These are phyloP conservation scores for Lactarius psammicola DNA, from an alignment of 768 basidiomycete genomes.

Conservation along the genomic window DNA sequence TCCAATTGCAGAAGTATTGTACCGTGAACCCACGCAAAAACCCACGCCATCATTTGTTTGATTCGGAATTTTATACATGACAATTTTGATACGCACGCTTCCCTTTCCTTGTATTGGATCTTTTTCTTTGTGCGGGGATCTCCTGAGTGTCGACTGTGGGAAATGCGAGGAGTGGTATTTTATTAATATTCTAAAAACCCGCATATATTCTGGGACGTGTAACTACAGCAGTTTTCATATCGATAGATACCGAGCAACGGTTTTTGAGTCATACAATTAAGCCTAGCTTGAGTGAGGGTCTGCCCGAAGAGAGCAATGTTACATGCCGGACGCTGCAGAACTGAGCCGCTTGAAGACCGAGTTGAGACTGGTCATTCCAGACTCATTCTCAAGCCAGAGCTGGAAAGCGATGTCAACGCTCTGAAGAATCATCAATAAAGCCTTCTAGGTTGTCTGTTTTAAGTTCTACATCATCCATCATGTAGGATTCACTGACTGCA, in stretches of 20 bases:
- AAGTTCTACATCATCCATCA: too few relatives aligned
- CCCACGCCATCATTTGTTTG: neutral
- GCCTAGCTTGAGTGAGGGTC: slow-evolving; percentile 66
- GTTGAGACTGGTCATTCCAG: slow-evolving; percentile 31
- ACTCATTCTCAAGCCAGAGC: slow-evolving; percentile 39
- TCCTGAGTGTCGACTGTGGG: neutral
- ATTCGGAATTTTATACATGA: neutral
- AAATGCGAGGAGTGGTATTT: neutral
- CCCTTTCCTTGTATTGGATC: neutral
- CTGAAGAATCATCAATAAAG: too few relatives aligned
- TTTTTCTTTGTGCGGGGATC: neutral
- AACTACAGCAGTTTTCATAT: too few relatives aligned
- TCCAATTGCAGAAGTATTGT: neutral
- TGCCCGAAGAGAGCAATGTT: slow-evolving; percentile 74
- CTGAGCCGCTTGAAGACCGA: slow-evolving; percentile 31
- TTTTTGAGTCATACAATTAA: slow-evolving; percentile 77
- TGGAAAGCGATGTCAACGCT: slow-evolving; percentile 7
- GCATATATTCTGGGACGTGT: too few relatives aligned
- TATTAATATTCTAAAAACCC: too few relatives aligned
- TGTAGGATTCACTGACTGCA: too few relatives aligned
- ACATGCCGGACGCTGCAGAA: slow-evolving; percentile 33
- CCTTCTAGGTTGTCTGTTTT: too few relatives aligned
- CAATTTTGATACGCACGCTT: neutral
- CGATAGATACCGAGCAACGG: too few relatives aligned
- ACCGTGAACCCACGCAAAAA: neutral